Conservation (phyloP, 441 rosid species). For the Euphorbia schlechtendalii region DNA sequence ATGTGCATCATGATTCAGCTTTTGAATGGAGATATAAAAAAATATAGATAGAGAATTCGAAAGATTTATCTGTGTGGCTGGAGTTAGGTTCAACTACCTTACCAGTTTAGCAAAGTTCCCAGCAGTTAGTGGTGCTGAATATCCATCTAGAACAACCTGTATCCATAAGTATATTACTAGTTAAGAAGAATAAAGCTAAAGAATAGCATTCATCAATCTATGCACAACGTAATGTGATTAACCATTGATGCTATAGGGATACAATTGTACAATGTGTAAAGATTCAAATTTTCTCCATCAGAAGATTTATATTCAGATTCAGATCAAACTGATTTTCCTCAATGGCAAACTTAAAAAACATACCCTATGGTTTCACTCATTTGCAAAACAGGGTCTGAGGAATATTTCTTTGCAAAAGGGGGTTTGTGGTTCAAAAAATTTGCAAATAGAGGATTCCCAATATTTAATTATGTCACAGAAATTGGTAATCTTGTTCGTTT, state of each 20-base stretch:
- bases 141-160: slow-evolving; percentile 86
- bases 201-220: slow-evolving; percentile 4
- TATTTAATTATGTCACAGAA: no score
- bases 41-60: neutral
- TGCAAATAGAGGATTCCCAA: no score
- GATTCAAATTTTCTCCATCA: neutral
- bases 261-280: neutral
- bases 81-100: slow-evolving; percentile 66
- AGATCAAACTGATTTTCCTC: neutral
- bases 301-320: no score
- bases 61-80: slow-evolving; percentile 13
- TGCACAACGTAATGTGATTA: no score
- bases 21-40: neutral
- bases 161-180: slow-evolving; percentile 15
- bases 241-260: no score
- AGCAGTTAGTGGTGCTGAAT: slow-evolving; percentile 86
- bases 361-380: no score
- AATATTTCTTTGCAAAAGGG: no score
- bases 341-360: no score
- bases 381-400: no score
- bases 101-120: slow-evolving; percentile 95
- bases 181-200: neutral
- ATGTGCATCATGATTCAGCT: neutral
- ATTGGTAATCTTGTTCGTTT: no score
- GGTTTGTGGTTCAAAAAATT: no score